phyloP scores from a whole-genome alignment of 139 green algal species.

The Coccomyxa sp. region DNA sequence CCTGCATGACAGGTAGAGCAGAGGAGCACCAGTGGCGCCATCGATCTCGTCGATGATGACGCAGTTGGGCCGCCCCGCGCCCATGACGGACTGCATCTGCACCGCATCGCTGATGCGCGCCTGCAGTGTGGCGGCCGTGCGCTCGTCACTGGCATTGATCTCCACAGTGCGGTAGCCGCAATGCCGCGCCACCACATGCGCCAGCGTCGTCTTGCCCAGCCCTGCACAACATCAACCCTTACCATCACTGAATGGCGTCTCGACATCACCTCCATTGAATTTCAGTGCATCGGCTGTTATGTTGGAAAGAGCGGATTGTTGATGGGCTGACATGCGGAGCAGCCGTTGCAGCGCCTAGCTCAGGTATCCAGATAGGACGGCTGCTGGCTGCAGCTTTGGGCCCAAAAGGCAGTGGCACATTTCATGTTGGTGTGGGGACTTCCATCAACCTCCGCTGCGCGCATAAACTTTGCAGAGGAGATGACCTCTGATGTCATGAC shows the following conservation, averaged over 20 bases:
- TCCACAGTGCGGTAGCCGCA: constrained; percentile 92
- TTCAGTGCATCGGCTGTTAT: neutral
- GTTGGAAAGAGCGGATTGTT: neutral
- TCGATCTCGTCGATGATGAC: constrained; percentile 97
- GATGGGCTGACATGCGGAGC: neutral
- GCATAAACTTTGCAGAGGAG: too few species aligned
- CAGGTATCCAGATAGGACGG: too few species aligned
- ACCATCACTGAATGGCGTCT: neutral
- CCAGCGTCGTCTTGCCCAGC: constrained; percentile 95
- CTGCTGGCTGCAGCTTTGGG: too few species aligned
- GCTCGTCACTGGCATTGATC: constrained; percentile 95
- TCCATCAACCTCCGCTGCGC: too few species aligned
- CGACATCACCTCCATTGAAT: neutral
- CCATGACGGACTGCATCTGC: constrained; percentile 56
- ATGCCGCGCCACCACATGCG: constrained; percentile 85
- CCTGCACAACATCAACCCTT: constrained; percentile 43
- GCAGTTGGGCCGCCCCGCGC: constrained; percentile 70
- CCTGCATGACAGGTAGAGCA: too few species aligned
- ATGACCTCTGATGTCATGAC: too few species aligned
- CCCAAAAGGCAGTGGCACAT: too few species aligned
- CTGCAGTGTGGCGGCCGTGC: constrained; percentile 58
- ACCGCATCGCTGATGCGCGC: constrained; percentile 72
- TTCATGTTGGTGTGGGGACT: too few species aligned
- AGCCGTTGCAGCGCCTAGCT: too few species aligned
- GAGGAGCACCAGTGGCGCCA: constrained; percentile 49